A percentile compares a stretch with the other conserved stretches of the same genome.
phyloP scores from a whole-genome alignment of 78 protist species.

The Dictyostelium capitatum region DNA sequence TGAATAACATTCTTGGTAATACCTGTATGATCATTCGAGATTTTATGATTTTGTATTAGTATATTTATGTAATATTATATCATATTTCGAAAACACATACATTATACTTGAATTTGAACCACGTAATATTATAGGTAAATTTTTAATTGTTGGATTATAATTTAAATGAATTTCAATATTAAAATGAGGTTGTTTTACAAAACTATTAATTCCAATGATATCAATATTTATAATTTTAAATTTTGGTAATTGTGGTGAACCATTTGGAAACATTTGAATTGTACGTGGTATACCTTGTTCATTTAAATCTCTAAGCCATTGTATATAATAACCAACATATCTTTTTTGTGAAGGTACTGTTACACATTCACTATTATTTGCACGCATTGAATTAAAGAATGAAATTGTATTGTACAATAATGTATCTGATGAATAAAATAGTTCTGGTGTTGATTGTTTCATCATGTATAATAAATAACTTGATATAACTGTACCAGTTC shows the following conservation, averaged over 20 bases:
- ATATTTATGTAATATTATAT: neutral
- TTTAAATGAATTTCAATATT: conserved; percentile 19
- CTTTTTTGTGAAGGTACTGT: conserved; percentile 71
- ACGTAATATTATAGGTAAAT: conserved; percentile 50
- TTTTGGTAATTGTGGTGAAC: neutral
- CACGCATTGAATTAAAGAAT: conserved; percentile 43
- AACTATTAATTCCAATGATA: neutral
- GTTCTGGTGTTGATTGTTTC: conserved; percentile 19
- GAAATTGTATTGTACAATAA: conserved; percentile 3
- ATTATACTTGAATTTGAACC: conserved; percentile 10
- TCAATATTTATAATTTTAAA: conserved; percentile 29
- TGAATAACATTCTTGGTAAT: conserved; percentile 4
- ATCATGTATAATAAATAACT: conserved; percentile 11
- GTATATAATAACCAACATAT: conserved; percentile 67
- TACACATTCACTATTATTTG: conserved; percentile 31
- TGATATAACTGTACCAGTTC: conserved; percentile 65
- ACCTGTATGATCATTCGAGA: no score
- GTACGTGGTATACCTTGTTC: neutral
- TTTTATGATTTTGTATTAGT: no score
- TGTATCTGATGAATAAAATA: conserved; percentile 37
- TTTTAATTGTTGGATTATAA: conserved; percentile 41
- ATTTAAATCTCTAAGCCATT: neutral
- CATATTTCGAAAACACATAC: no score
- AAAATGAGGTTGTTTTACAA: neutral
- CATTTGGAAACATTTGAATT: neutral